Conservation (phyloP, 495 filamentous ascomycete genomes). For the Penicillium ochrochloron region DNA sequence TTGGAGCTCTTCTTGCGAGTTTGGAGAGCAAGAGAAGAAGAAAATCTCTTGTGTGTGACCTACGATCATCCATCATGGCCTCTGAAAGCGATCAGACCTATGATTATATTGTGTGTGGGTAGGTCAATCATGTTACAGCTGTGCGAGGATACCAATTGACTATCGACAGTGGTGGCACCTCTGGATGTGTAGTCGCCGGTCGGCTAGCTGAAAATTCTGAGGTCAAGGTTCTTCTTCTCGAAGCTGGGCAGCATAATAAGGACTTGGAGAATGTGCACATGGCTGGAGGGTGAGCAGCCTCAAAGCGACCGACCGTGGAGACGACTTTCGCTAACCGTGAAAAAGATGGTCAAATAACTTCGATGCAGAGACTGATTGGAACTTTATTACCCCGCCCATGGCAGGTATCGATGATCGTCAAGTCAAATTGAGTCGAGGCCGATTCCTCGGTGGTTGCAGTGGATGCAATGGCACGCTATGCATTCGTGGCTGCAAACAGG, state of each 20-base stretch:
- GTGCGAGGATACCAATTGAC: not conserved
- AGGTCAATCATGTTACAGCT: not conserved
- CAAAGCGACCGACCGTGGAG: not conserved
- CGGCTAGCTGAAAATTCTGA: slow-evolving; percentile 62
- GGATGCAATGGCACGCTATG: slow-evolving; percentile 67
- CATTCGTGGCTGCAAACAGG: slow-evolving; percentile 61
- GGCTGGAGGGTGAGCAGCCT: slow-evolving; percentile 43
- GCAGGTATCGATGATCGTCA: slow-evolving; percentile 57
- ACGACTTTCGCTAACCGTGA: slow-evolving; percentile 1
- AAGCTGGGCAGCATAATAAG: slow-evolving; percentile 54
- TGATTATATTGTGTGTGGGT: slow-evolving; percentile 47
- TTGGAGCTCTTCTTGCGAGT: not conserved
- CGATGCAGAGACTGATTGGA: slow-evolving; percentile 59
- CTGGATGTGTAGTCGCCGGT: slow-evolving; percentile 63
- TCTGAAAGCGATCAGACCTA: slow-evolving; percentile 24
- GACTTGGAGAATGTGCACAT: slow-evolving; percentile 55
- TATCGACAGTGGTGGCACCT: slow-evolving; percentile 57
- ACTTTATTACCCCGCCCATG: slow-evolving; percentile 59
- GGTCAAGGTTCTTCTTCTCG: slow-evolving; percentile 58
- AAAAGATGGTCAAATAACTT: slow-evolving; percentile 48
- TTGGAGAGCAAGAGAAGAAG: not conserved
- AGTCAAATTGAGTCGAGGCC: slow-evolving; percentile 63
- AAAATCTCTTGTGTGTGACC: not conserved
- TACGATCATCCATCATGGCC: slow-evolving; percentile 17
- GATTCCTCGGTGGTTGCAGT: slow-evolving; percentile 61